phyloP scores from a whole-genome alignment of 2,329 filamentous ascomycete species.

The Coniella vitis region DNA sequence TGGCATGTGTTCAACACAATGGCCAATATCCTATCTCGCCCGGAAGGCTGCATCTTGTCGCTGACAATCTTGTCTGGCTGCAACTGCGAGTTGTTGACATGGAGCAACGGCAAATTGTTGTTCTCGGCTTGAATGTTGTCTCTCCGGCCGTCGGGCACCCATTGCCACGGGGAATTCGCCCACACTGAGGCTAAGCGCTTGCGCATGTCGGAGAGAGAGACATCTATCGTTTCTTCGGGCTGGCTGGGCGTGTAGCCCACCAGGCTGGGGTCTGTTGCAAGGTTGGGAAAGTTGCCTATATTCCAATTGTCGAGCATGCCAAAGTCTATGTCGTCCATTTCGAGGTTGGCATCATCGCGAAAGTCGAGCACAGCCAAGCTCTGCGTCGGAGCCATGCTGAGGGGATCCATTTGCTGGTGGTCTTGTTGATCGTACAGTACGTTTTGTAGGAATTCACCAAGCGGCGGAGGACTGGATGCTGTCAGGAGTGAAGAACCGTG shows the following conservation, averaged over 20 bases:
- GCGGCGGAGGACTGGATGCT: constrained; percentile 32
- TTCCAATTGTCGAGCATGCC: constrained; percentile 44
- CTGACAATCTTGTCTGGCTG: constrained; percentile 32
- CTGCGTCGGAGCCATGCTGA: constrained; percentile 32
- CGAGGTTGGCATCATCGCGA: constrained; percentile 41
- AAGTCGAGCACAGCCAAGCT: constrained; percentile 42
- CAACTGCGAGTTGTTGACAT: constrained; percentile 31
- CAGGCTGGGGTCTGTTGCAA: constrained; percentile 14
- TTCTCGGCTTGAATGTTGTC: constrained; percentile 40
- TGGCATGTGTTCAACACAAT: constrained; percentile 56
- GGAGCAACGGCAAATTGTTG: constrained; percentile 36
- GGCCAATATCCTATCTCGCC: constrained; percentile 56
- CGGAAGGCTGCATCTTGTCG: constrained; percentile 38
- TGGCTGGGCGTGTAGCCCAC: constrained; percentile 16
- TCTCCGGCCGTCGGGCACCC: constrained; percentile 34
- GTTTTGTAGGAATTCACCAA: constrained; percentile 44
- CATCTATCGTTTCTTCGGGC: constrained; percentile 33
- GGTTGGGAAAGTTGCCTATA: constrained; percentile 27
- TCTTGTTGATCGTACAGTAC: constrained; percentile 36
- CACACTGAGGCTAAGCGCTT: constrained; percentile 40
- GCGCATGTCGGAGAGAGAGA: constrained; percentile 39
- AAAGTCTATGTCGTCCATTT: constrained; percentile 47
- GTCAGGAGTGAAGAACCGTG: constrained; percentile 19
- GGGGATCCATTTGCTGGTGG: constrained; percentile 26
- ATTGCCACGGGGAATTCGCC: constrained; percentile 46